Conservation (phyloP, 805 yeast species). For the Kodamaea fukazawae region DNA sequence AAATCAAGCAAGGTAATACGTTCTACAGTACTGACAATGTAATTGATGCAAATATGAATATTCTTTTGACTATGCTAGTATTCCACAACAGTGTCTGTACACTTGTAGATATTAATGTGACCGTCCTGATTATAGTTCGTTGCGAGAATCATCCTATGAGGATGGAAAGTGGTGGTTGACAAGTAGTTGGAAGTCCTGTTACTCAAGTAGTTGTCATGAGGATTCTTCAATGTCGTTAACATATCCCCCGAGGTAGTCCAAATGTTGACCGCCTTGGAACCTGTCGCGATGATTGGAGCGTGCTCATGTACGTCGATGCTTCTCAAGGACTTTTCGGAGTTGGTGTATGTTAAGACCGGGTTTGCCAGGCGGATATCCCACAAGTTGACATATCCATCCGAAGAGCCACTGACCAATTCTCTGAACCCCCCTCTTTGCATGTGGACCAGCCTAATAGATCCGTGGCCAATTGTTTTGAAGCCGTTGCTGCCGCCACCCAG, state of each 20-base stretch:
- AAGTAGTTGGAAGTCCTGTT: conserved; percentile 52
- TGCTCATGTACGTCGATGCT: conserved; percentile 88
- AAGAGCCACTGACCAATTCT: conserved; percentile 79
- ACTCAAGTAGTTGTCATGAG: conserved; percentile 43
- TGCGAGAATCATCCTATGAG: conserved; percentile 92
- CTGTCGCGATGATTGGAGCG: conserved; percentile 91
- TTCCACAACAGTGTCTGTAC: conserved; percentile 38
- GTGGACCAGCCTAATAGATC: conserved; percentile 73
- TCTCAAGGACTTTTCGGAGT: conserved; percentile 49
- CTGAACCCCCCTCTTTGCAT: conserved; percentile 97
- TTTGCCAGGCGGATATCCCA: conserved; percentile 85
- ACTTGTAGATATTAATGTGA: conserved; percentile 56
- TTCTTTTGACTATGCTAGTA: conserved; percentile 16
- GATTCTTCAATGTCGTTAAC: conserved; percentile 57
- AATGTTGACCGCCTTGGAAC: conserved; percentile 71
- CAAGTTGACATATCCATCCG: conserved; percentile 77
- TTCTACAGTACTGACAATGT: too few species aligned
- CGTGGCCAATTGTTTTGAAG: conserved; percentile 32
- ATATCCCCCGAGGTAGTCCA: conserved; percentile 86
- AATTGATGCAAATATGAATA: too few species aligned
- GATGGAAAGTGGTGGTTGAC: conserved; percentile 75
- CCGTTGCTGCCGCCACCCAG: conserved; percentile 9
- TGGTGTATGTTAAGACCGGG: conserved; percentile 66
- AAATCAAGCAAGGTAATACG: neutral
- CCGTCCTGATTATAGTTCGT: conserved; percentile 79